Evolutionary conservation across 225 moss, liverwort and hornwort species (phyloP).

Genomic region (Bryoerythrophyllum caledonicum): DNA sequence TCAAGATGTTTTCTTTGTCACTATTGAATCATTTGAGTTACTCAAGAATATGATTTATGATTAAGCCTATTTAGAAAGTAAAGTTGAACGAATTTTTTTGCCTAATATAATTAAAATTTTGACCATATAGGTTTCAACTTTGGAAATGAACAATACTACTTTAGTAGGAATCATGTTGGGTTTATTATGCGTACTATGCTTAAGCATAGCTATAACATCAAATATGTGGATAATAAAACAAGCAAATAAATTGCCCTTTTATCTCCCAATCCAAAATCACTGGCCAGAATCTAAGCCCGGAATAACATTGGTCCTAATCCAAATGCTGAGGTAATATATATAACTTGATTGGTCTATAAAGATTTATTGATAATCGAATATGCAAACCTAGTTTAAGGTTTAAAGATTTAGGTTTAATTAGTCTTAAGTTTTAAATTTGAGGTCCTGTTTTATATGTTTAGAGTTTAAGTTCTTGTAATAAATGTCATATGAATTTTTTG

Average conservation of each 20-base stretch:
- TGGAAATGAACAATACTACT: slow-evolving; percentile 70
- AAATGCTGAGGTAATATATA: slow-evolving; percentile 33
- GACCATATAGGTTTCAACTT: slow-evolving; percentile 55
- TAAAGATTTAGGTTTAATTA: too few species aligned
- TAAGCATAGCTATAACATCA: slow-evolving; percentile 57
- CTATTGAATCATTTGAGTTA: accelerated
- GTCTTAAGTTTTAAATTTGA: too few species aligned
- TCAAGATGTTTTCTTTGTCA: not conserved
- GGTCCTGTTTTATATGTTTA: not conserved
- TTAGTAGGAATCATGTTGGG: slow-evolving; percentile 61
- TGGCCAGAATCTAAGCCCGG: slow-evolving; percentile 39
- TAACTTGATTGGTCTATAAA: not conserved
- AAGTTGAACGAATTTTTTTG: too few species aligned
- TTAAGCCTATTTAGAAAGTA: too few species aligned
- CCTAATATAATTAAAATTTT: accelerated
- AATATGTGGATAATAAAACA: slow-evolving; percentile 35
- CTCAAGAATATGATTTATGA: not conserved
- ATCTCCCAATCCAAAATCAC: slow-evolving; percentile 25
- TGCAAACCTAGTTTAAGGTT: too few species aligned
- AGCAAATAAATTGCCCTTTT: slow-evolving; percentile 32
- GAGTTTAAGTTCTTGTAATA: not conserved
- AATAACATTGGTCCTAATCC: slow-evolving; percentile 28
- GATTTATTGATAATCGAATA: not conserved
- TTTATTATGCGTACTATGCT: slow-evolving; percentile 56
- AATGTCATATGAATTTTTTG: too few species aligned